Evolutionary conservation across 768 basidiomycete species (phyloP).

Genomic region (Mycena vitilis): DNA sequence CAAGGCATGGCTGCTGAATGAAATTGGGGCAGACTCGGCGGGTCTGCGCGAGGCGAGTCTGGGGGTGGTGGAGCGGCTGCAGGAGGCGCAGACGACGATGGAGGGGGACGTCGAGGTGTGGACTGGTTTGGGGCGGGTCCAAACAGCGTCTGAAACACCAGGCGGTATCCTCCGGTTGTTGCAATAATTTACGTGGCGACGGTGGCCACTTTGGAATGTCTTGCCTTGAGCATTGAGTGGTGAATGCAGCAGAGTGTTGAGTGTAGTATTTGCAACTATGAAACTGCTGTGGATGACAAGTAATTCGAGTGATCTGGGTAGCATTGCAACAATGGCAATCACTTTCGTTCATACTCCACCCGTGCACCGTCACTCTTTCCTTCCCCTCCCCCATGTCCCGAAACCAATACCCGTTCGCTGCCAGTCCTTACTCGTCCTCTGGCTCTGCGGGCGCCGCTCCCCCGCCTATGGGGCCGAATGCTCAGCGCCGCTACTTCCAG

Average conservation of each 20-base stretch:
- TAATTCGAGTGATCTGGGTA: neutral
- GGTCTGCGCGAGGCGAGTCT: conserved; percentile 60
- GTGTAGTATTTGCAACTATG: too few relatives aligned
- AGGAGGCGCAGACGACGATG: conserved; percentile 58
- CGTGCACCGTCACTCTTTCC: neutral
- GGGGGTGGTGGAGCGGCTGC: conserved; percentile 64
- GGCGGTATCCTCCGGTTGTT: conserved; percentile 11
- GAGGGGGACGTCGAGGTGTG: conserved; percentile 53
- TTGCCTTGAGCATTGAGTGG: too few relatives aligned
- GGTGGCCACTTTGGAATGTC: too few relatives aligned
- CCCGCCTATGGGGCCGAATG: conserved; percentile 43
- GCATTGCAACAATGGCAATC: neutral
- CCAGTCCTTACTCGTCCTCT: conserved; percentile 26
- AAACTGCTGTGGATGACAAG: neutral
- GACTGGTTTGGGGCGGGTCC: conserved; percentile 53
- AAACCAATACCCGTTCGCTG: conserved; percentile 31
- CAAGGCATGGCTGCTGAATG: conserved; percentile 55
- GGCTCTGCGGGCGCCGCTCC: conserved; percentile 15
- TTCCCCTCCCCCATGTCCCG: conserved; percentile 37
- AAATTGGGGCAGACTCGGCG: conserved; percentile 44
- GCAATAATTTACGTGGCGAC: neutral
- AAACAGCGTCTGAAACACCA: conserved; percentile 29
- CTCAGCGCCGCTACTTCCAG: conserved; percentile 56
- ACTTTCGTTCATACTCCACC: conserved; percentile 26
- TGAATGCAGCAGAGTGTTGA: too few relatives aligned